phyloP scores from a whole-genome alignment of 768 basidiomycete species.

The Agaricus sinodeliciosus region DNA sequence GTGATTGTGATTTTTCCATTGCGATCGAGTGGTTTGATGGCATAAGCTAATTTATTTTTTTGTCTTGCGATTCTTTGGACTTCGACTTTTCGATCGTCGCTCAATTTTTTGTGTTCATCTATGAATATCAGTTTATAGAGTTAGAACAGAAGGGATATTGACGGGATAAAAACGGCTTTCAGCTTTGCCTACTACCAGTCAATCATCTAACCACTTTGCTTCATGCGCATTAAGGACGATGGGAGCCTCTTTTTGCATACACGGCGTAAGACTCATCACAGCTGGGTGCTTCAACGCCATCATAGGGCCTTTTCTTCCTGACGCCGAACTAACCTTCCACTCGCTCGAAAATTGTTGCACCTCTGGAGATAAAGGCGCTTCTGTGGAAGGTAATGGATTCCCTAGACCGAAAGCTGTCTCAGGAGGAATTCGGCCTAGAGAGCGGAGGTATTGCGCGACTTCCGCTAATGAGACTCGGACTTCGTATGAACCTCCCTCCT shows the following conservation, averaged over 20 bases:
- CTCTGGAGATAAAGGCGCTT: constrained; percentile 28
- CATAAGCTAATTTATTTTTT: too few relatives aligned
- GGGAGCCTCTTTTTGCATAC: constrained; percentile 27
- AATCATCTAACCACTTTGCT: constrained; percentile 13
- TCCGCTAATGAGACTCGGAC: constrained; percentile 53
- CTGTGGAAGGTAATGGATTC: constrained; percentile 29
- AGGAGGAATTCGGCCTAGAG: constrained; percentile 40
- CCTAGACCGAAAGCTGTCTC: constrained; percentile 33
- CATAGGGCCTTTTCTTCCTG: constrained; percentile 21
- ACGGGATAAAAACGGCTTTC: too few relatives aligned
- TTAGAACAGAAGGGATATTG: too few relatives aligned
- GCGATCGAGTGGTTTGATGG: too few relatives aligned
- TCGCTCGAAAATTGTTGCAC: constrained; percentile 23
- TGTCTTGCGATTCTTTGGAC: too few relatives aligned
- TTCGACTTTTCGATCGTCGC: too few relatives aligned
- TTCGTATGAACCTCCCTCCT: constrained; percentile 60
- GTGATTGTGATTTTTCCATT: too few relatives aligned
- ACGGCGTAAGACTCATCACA: constrained; percentile 34
- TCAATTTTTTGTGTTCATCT: too few relatives aligned
- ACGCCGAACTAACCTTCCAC: constrained; percentile 16
- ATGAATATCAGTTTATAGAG: too few relatives aligned
- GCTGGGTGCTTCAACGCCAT: constrained; percentile 41
- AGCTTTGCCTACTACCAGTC: too few relatives aligned
- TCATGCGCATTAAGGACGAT: constrained; percentile 23
- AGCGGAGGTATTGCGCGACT: constrained; percentile 51